Evolutionary conservation across 1,284 basidiomycete species (phyloP).

Genomic region (Dichomitus squalens): DNA sequence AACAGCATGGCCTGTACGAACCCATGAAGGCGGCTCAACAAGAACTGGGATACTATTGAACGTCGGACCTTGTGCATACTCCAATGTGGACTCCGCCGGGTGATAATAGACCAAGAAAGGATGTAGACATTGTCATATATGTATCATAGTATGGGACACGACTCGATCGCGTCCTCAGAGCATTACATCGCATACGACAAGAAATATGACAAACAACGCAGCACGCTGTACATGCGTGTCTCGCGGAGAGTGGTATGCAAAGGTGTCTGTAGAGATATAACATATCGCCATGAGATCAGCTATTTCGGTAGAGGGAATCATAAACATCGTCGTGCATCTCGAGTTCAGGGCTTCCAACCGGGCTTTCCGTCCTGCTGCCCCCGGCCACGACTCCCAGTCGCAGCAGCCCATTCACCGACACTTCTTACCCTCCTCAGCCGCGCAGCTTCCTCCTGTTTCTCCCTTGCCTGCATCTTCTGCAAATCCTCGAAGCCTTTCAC

Average conservation of each 20-base stretch:
- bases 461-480: slow-evolving; percentile 33
- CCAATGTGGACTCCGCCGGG: too few species aligned
- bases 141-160: slow-evolving; percentile 11
- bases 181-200: slow-evolving; percentile 9
- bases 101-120: neutral
- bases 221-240: neutral
- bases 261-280: neutral
- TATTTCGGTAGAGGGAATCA: neutral
- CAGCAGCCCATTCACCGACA: slow-evolving; percentile 27
- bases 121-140: slow-evolving; percentile 13
- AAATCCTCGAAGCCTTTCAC: slow-evolving; percentile 63
- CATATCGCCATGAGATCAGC: neutral
- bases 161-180: slow-evolving; percentile 5
- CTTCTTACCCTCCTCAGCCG: slow-evolving; percentile 30
- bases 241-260: neutral
- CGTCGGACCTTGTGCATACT: neutral
- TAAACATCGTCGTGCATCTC: neutral
- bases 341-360: slow-evolving; percentile 27
- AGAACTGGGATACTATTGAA: slow-evolving; percentile 23
- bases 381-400: slow-evolving; percentile 8
- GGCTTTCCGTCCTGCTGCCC: slow-evolving; percentile 16
- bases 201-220: neutral
- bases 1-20: slow-evolving; percentile 73
- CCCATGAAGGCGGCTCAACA: slow-evolving; percentile 42
- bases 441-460: slow-evolving; percentile 24